Evolutionary conservation across 2,329 filamentous ascomycete genomes (phyloP), one percentile per base, ranked within the genome.

Genomic region (Fusarium tricinctum): DNA sequence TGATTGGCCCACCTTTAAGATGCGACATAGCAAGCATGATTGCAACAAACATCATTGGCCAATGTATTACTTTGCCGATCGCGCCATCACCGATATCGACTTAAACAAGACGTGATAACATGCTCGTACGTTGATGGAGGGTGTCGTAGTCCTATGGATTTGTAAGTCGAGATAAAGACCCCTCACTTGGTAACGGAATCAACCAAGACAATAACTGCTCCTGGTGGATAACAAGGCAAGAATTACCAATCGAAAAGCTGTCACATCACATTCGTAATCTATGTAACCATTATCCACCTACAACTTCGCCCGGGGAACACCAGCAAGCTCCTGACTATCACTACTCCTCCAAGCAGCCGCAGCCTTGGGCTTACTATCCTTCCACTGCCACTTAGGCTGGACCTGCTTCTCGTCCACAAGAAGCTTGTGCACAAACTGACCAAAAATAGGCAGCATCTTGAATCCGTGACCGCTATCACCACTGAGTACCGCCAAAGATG

Each of bases 401-500:
- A 30, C 26, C 17, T 68, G 65, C 13, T n/a, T 52, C 19, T 50
- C 59, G 6, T 68, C 60, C 1, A 39, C 28, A 12, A 68, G 15
- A 3, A 68, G 23, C 15, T 46, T 61, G 40, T 68, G 49, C 2
- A 68, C 65, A 39, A 65, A 68, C 8, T 45, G 19, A 2, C 65
- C 65, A 8, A 68, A 68, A 0, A 68, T 68, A 4, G 65, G 65
- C 22, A 69, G 19, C 65, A 68, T 69, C 14, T 68, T 68, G 0
- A 68, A 68, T 1, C 65, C 65, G 5, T 68, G 65, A 1, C 65
- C 65, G 6, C 40, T 49, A 6, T 69, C 65, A 8, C 65, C 65
- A 15, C 59, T 66, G 1, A 68, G 6, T 15, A 68, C 54, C 0
- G 48, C 49, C 6, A 68, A 12, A 4, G 65, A 56, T 4, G 45